Percentiles rank a stretch among this genome's conserved stretches.
Conservation (phyloP, 176 grass and related monocot genomes). For the Cymbopogon citratus region DNA sequence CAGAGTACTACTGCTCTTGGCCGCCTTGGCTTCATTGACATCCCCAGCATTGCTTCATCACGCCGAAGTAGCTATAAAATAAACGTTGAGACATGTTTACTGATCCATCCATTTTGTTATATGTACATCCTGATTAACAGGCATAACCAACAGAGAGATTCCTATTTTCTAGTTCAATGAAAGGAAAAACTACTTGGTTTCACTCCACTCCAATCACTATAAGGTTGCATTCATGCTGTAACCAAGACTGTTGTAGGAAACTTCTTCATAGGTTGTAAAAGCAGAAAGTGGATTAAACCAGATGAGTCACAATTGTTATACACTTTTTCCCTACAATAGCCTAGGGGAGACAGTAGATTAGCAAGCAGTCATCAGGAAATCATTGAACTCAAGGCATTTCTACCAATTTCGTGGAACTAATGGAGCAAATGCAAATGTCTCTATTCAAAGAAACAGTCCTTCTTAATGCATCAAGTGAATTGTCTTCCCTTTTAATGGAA, state of each 20-base stretch:
- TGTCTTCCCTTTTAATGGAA: not conserved
- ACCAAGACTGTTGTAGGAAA: not conserved
- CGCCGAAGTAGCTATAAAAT: slow-evolving; percentile 61
- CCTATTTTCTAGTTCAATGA: not conserved
- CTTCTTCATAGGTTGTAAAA: not conserved
- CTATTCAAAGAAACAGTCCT: not conserved
- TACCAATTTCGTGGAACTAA: not conserved
- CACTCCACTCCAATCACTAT: not conserved
- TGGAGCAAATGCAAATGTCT: not conserved
- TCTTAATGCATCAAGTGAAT: not conserved
- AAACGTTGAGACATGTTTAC: not conserved
- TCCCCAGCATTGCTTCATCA: slow-evolving; percentile 67
- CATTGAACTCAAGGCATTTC: not conserved
- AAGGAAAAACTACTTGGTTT: not conserved
- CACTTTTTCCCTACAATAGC: not conserved
- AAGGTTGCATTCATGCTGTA: not conserved
- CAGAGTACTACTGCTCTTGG: slow-evolving; percentile 86
- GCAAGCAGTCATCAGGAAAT: not conserved
- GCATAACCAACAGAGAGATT: not conserved
- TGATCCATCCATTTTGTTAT: not conserved
- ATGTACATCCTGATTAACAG: not conserved
- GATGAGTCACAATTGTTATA: not conserved
- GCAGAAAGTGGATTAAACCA: not conserved
- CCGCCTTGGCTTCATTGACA: slow-evolving; percentile 81
- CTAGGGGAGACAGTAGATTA: not conserved